Percentiles rank a stretch among this genome's conserved stretches.
phyloP scores from a whole-genome alignment of 805 yeast species.

The Tetrapisispora arboricola region DNA sequence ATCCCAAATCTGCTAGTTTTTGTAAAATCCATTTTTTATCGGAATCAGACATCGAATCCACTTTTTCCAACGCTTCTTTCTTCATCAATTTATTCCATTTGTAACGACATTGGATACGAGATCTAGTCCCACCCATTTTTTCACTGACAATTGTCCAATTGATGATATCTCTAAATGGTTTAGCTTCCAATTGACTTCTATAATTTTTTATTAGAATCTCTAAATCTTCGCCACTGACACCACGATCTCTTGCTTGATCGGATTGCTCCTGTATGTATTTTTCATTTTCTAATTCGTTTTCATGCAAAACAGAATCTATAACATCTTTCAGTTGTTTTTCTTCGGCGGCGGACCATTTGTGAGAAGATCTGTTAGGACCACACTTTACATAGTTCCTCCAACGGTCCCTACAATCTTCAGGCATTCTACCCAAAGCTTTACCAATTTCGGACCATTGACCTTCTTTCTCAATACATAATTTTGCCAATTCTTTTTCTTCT shows the following conservation, averaged over 20 bases:
- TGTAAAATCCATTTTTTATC: constrained; percentile 43
- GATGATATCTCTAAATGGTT: constrained; percentile 35
- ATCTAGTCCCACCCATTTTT: constrained; percentile 76
- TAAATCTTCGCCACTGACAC: constrained; percentile 9
- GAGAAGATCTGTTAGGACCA: constrained; percentile 62
- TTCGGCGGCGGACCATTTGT: constrained; percentile 72
- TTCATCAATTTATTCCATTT: constrained; percentile 82
- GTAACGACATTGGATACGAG: constrained; percentile 90
- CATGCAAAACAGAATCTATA: constrained; percentile 39
- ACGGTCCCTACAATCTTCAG: constrained; percentile 93
- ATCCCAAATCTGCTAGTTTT: constrained; percentile 36
- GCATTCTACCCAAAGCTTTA: constrained; percentile 76
- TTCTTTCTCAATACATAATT: constrained; percentile 52
- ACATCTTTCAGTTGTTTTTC: constrained; percentile 52
- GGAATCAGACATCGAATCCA: constrained; percentile 34
- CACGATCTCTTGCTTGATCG: constrained; percentile 3
- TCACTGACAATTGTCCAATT: constrained; percentile 93
- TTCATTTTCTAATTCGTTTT: constrained; percentile 12
- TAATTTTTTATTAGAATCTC: constrained; percentile 10
- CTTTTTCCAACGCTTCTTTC: constrained; percentile 41
- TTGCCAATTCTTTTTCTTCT: constrained; percentile 62
- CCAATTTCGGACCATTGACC: constrained; percentile 91
- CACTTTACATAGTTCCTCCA: constrained; percentile 95
- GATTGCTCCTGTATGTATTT: constrained; percentile 10
- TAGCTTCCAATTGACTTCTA: constrained; percentile 8